phyloP scores from a whole-genome alignment of 805 yeast species.

The Komagataella kurtzmanii region DNA sequence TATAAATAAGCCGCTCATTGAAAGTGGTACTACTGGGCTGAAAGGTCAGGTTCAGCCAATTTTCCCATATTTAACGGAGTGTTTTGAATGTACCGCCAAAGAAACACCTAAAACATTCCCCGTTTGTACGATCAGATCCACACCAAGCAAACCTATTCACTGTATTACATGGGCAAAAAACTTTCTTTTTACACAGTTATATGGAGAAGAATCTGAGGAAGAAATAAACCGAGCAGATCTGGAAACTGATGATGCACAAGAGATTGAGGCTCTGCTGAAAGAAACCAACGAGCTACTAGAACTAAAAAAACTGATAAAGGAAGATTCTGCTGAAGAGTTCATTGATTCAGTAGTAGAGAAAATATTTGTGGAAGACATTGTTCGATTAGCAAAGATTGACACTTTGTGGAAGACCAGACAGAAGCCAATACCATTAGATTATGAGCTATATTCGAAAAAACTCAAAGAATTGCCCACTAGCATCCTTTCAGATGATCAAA shows the following conservation, averaged over 20 bases:
- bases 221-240: conserved; percentile 20
- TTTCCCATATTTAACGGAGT: conserved; percentile 68
- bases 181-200: conserved; percentile 71
- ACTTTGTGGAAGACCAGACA: conserved; percentile 66
- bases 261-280: conserved; percentile 46
- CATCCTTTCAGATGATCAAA: conserved; percentile 22
- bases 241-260: conserved; percentile 54
- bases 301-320: conserved; percentile 24
- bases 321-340: conserved; percentile 15
- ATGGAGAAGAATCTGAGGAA: conserved; percentile 34
- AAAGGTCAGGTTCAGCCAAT: conserved; percentile 93
- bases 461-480: conserved; percentile 3
- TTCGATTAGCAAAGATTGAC: conserved; percentile 55
- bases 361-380: conserved; percentile 64
- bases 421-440: conserved; percentile 53
- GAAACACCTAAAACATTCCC: conserved; percentile 87
- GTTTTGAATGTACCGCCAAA: conserved; percentile 85
- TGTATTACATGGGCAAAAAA: conserved; percentile 97
- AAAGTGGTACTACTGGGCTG: conserved; percentile 91
- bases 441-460: conserved; percentile 5
- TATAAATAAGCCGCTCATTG: conserved; percentile 66
- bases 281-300: conserved; percentile 57
- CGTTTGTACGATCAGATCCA: conserved; percentile 91
- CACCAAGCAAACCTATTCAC: conserved; percentile 93
- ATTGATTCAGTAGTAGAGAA: conserved; percentile 36